Evolutionary conservation across 164 flowering plant genomes (phyloP).

Genomic region (Berberis thunbergii): DNA sequence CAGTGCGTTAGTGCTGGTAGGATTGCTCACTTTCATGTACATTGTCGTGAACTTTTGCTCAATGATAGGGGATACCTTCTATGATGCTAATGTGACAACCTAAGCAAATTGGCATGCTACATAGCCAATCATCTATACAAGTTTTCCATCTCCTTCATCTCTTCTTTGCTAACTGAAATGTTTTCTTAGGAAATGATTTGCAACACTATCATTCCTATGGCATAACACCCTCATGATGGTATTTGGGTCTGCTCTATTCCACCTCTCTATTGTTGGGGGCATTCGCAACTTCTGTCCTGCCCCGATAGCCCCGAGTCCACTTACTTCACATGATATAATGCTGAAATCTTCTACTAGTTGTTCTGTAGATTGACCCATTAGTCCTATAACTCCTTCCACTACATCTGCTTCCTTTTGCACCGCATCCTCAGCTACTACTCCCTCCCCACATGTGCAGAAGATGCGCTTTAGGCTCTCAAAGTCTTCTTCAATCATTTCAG

Average conservation of each 20-base stretch:
- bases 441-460: conserved; percentile 61
- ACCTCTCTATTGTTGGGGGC: conserved; percentile 90
- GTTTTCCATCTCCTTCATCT: conserved; percentile 1
- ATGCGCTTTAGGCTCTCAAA: conserved; percentile 52
- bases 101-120: not conserved
- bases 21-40: too few species aligned
- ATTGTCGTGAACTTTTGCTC: too few species aligned
- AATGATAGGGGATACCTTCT: too few species aligned
- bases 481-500: conserved; percentile 64
- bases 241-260: conserved; percentile 81
- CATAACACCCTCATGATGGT: conserved; percentile 85
- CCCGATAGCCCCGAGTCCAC: conserved; percentile 42
- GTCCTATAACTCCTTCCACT: conserved; percentile 59
- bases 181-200: conserved; percentile 66
- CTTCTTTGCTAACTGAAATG: conserved; percentile 12
- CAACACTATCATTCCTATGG: conserved; percentile 58
- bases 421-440: conserved; percentile 51
- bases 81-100: not conserved
- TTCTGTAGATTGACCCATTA: conserved; percentile 67
- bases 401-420: conserved; percentile 60
- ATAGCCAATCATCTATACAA: conserved; percentile 1
- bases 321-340: conserved; percentile 55
- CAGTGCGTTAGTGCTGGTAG: too few species aligned
- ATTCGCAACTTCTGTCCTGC: conserved; percentile 48
- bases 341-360: conserved; percentile 85